A percentile compares a stretch with the other conserved stretches of the same genome.
These are phyloP conservation scores for Exophiala oligosperma DNA, from an alignment of 2,329 filamentous ascomycete species.

Conservation along the genomic window DNA sequence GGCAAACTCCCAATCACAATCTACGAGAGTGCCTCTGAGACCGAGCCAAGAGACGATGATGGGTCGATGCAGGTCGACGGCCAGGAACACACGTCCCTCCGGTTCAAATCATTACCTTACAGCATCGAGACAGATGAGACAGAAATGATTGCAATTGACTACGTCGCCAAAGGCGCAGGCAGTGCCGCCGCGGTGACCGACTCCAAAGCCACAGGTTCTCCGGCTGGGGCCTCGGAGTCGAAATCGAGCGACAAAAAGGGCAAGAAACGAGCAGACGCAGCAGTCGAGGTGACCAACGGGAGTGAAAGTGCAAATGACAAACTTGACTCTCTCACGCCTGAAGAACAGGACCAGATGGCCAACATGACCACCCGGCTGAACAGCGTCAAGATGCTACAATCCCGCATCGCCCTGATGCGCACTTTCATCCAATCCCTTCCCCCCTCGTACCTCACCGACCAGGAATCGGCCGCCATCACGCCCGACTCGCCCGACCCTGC, in stretches of 20 bases:
- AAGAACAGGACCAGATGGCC: slow-evolving; percentile 66
- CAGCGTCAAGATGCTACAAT: slow-evolving; percentile 88
- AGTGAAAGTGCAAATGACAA: slow-evolving; percentile 3
- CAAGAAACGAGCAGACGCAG: slow-evolving; percentile 35
- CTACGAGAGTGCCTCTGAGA: slow-evolving; percentile 81
- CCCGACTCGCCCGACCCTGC: slow-evolving; percentile 34
- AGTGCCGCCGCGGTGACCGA: slow-evolving; percentile 62
- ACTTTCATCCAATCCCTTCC: slow-evolving; percentile 76
- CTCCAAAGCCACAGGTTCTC: slow-evolving; percentile 34
- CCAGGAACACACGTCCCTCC: slow-evolving; percentile 58
- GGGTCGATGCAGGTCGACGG: slow-evolving; percentile 71
- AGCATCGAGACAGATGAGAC: slow-evolving; percentile 91
- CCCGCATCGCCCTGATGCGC: slow-evolving; percentile 69
- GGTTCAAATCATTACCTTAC: slow-evolving; percentile 81
- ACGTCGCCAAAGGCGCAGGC: slow-evolving; percentile 80
- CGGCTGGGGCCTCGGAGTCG: background rate
- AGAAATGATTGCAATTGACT: slow-evolving; percentile 97
- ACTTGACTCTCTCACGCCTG: slow-evolving; percentile 47
- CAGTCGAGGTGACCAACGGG: too few species aligned
- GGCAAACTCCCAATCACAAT: slow-evolving; percentile 86
- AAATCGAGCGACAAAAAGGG: slow-evolving; percentile 32
- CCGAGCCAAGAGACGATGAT: slow-evolving; percentile 57
- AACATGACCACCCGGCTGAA: slow-evolving; percentile 84
- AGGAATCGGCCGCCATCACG: slow-evolving; percentile 37
- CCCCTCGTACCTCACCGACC: slow-evolving; percentile 58